Evolutionary conservation across 495 filamentous ascomycete species (phyloP).

Genomic region (Talaromyces wortmannii): DNA sequence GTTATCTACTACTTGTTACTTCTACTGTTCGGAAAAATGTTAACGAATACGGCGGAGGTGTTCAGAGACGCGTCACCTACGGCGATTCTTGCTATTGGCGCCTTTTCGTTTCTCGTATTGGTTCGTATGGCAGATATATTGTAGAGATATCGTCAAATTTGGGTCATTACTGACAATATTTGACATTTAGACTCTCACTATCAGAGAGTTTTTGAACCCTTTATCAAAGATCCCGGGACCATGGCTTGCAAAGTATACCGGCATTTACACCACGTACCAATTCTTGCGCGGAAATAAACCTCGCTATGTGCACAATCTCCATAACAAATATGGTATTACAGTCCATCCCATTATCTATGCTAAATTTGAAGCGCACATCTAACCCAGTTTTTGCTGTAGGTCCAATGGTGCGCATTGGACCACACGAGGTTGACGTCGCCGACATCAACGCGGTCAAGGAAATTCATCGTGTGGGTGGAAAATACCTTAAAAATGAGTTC

Average conservation of each 20-base stretch:
- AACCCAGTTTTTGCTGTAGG: slow-evolving; percentile 14
- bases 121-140: background rate
- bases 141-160: background rate
- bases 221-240: slow-evolving; percentile 16
- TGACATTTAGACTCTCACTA: background rate
- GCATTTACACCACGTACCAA: slow-evolving; percentile 20
- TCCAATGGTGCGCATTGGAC: slow-evolving; percentile 33
- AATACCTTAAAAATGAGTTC: slow-evolving; percentile 15
- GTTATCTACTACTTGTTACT: no score
- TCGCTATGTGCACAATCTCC: slow-evolving; percentile 32
- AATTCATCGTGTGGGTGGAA: slow-evolving; percentile 29
- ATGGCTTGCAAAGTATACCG: slow-evolving; percentile 27
- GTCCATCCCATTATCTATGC: background rate
- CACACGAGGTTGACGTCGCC: slow-evolving; percentile 28
- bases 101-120: background rate
- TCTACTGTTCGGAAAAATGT: background rate
- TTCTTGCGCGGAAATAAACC: slow-evolving; percentile 20
- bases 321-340: slow-evolving; percentile 32
- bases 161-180: background rate
- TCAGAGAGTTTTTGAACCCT: slow-evolving; percentile 3
- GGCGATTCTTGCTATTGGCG: background rate
- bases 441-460: slow-evolving; percentile 25
- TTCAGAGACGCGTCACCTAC: background rate
- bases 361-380: background rate
- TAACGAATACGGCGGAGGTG: background rate